Conservation (phyloP, 441 rosid genomes). For the Daphne laureola region DNA sequence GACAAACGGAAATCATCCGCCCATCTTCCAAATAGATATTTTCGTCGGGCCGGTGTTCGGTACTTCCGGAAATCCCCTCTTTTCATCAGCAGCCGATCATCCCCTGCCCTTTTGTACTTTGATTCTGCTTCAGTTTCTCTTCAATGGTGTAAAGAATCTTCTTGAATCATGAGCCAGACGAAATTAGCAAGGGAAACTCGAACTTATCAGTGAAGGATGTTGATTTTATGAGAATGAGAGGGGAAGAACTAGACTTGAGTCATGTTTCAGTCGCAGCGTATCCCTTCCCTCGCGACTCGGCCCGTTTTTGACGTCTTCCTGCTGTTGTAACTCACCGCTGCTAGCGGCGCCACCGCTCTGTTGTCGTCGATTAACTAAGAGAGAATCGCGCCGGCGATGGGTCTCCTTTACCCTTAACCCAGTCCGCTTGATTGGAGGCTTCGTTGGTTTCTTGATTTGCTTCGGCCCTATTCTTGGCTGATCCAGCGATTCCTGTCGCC, state of each 20-base stretch:
- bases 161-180: no score
- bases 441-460: background rate
- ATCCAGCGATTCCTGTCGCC: constrained; percentile 1
- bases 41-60: constrained; percentile 18
- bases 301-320: constrained; percentile 23
- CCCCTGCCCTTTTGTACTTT: no score
- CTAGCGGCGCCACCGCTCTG: constrained; percentile 24
- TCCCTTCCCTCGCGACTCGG: constrained; percentile 33
- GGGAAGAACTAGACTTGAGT: no score
- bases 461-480: background rate
- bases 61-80: constrained; percentile 41
- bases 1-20: constrained; percentile 40
- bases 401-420: constrained; percentile 4
- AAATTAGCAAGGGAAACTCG: no score
- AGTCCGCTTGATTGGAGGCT: constrained; percentile 1
- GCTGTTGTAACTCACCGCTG: constrained; percentile 28
- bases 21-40: constrained; percentile 42
- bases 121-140: no score
- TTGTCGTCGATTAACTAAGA: constrained; percentile 39
- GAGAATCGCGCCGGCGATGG: constrained; percentile 10
- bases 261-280: constrained; percentile 53
- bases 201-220: no score
- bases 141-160: no score
- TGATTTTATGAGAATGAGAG: no score
- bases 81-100: no score